These are phyloP conservation scores for Alternaria rosae DNA, from an alignment of 2,329 filamentous ascomycete genomes.

Conservation along the genomic window DNA sequence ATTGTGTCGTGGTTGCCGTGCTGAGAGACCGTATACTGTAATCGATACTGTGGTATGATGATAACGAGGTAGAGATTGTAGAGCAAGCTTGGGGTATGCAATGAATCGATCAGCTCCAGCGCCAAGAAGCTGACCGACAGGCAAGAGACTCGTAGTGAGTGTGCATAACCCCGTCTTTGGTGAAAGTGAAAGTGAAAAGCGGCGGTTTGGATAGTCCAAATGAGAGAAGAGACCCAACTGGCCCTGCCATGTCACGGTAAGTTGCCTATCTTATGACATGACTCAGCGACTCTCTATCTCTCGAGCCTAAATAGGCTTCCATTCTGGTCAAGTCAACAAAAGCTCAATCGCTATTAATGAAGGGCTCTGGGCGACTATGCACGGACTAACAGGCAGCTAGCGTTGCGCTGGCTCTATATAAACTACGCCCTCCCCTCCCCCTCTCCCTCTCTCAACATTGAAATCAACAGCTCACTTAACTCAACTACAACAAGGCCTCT, in stretches of 20 bases:
- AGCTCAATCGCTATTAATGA: no score
- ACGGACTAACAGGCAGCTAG: not conserved
- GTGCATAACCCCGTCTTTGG: not conserved
- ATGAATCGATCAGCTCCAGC: not conserved
- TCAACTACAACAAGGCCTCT: not conserved
- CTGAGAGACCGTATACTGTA: not conserved
- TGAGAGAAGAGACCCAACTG: not conserved
- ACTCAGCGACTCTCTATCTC: not conserved
- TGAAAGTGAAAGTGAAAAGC: not conserved
- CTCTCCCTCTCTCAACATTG: not conserved
- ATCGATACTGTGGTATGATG: not conserved
- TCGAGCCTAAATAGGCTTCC: not conserved
- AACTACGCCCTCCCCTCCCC: not conserved
- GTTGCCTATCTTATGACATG: not conserved
- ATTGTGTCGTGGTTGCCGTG: not conserved
- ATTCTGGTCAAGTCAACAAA: no score
- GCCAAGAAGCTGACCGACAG: not conserved
- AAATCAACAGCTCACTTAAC: not conserved
- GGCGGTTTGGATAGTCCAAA: not conserved
- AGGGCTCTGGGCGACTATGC: not conserved
- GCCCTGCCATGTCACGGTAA: not conserved
- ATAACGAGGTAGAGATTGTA: not conserved
- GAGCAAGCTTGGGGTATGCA: not conserved
- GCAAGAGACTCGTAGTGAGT: not conserved
- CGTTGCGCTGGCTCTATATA: not conserved